Evolutionary conservation across 192 early-diverging fungal genomes (phyloP), one percentile per base, ranked within the genome.

Genomic region (Coemansia sp.): DNA sequence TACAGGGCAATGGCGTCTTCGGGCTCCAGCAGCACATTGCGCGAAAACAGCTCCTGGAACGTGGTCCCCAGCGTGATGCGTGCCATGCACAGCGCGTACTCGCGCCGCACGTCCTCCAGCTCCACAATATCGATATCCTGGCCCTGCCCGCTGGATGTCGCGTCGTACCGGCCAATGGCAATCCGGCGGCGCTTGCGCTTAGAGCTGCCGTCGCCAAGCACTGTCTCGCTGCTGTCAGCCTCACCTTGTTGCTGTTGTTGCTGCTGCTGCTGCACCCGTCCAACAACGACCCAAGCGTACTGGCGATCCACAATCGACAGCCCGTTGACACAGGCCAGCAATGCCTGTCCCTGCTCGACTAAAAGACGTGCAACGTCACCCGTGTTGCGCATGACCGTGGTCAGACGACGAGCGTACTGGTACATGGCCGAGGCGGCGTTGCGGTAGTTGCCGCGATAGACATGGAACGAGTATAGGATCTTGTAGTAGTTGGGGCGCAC

Each of bases 341-440:
- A 40, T 17, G 69, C 75, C 18, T 56, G 60, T 5, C 51, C 53
- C 39, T 62, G 75, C 23, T 60, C 64, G 0, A 30, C 52, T 48
- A 77, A 33, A 20, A 57, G 17, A 25, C 23, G 29, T 3, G 43
- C 27, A 1, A 61, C 54, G 12, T 66, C 62, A 9, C 56, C 55
- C 14, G 29, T 32, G 7, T 32, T 30, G 11, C 36, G 41, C 60
- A 65, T 51, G 6, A 51, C 38, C 21, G 34, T 31, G 3, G 36
- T 18, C 16, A 77, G 49, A 1, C 75, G 64, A 16, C 56, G 53
- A 10, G 69, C 64, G 36, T 68, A 69, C 56, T 73, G 75, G 55
- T 73, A 77, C 68, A 77, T 77, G 44, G 65, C 65, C 26, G 75
- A 67, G 7, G 67, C 67, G 3, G 75, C 75, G 30, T 64, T 69